Base-by-base conservation (phyloP, 192 early-diverging fungal genomes). In the Chytriomyces hyalinus region DNA sequence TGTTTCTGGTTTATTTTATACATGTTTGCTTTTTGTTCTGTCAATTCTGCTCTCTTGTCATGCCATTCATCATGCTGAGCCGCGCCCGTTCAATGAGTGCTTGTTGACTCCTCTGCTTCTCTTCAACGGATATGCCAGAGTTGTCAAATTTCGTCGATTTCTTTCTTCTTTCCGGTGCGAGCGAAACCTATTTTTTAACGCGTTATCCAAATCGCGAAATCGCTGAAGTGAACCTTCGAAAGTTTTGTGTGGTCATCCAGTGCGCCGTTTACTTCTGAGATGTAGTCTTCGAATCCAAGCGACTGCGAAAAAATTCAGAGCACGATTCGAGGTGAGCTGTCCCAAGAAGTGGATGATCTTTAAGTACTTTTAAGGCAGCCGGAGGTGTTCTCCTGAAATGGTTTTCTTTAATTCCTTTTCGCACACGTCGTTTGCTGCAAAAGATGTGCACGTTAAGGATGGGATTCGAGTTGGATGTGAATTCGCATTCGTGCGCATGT, bases 381-480 rank as follows among this genome's bases (percentile, higher is more conserved):
- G 85, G 6, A 99, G 94, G 79, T 99, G 97, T 72, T 99, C 97
- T 11, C 95, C 96, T 0, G 95, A 91, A 75, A 99, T 99, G 7
- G 97, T 98, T 87, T 97, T 99, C 80, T 96, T 96, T 5, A 89
- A 83, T 70, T 96, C 96, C 77, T 96, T 96, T 81, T 99, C 97
- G 82, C 96, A 98, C 47, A 93, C 91, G 63, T 97, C 96, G 81
- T 96, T 99, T 9, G 97, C 95, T 87, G 49, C 44, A 64, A 75
- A 49, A 13, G 36, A 44, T 36, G 36, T 0, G 4, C 36, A 36
- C 36, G 36, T 2, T 2, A 36, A 36, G 36, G 36, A 36, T 36
- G 36, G 36, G 36, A 36, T 36, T 36, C 26, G 11, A 17, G 20
- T 51, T 48, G 69, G 49, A 48, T 20, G 10, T 36, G 69, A 59